A percentile compares a stretch with the other conserved stretches of the same genome.
phyloP scores from a whole-genome alignment of 345 rosid genomes.

The Brassica incana region DNA sequence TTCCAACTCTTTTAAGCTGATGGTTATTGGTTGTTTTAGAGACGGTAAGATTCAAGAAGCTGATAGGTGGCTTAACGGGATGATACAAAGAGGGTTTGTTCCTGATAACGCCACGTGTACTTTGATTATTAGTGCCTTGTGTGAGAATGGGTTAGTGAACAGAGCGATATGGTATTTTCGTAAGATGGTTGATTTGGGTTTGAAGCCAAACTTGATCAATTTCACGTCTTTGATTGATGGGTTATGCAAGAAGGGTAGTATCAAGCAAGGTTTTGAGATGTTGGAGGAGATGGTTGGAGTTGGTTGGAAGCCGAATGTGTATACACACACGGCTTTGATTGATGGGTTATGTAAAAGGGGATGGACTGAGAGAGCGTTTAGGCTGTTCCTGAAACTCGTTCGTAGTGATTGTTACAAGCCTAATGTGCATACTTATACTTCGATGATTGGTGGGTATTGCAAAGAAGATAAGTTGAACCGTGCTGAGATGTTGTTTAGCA shows the following conservation, averaged over 20 bases:
- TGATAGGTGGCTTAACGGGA: slow-evolving; percentile 66
- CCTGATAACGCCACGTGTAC: slow-evolving; percentile 77
- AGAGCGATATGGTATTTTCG: slow-evolving; percentile 69
- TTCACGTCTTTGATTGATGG: slow-evolving; percentile 75
- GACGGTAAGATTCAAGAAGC: slow-evolving; percentile 59
- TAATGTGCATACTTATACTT: slow-evolving; percentile 74
- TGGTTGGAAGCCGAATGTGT: slow-evolving; percentile 85
- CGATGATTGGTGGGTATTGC: slow-evolving; percentile 87
- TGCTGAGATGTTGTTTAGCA: slow-evolving; percentile 77
- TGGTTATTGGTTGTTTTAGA: slow-evolving; percentile 64
- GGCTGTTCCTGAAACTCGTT: slow-evolving; percentile 81
- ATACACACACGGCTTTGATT: slow-evolving; percentile 73
- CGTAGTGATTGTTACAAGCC: slow-evolving; percentile 77
- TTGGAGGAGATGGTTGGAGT: slow-evolving; percentile 80
- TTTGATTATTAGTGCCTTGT: slow-evolving; percentile 53
- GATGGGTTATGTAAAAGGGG: slow-evolving; percentile 90
- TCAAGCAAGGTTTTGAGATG: slow-evolving; percentile 84
- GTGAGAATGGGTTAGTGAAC: slow-evolving; percentile 57
- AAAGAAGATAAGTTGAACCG: slow-evolving; percentile 73
- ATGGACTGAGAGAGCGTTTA: slow-evolving; percentile 92
- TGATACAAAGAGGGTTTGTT: slow-evolving; percentile 63
- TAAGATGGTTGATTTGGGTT: slow-evolving; percentile 60
- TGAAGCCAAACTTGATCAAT: slow-evolving; percentile 76
- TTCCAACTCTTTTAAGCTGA: slow-evolving; percentile 55
- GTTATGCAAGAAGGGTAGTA: slow-evolving; percentile 75